phyloP scores from a whole-genome alignment of 2,329 filamentous ascomycete species.

The Phaeoacremonium minimum region DNA sequence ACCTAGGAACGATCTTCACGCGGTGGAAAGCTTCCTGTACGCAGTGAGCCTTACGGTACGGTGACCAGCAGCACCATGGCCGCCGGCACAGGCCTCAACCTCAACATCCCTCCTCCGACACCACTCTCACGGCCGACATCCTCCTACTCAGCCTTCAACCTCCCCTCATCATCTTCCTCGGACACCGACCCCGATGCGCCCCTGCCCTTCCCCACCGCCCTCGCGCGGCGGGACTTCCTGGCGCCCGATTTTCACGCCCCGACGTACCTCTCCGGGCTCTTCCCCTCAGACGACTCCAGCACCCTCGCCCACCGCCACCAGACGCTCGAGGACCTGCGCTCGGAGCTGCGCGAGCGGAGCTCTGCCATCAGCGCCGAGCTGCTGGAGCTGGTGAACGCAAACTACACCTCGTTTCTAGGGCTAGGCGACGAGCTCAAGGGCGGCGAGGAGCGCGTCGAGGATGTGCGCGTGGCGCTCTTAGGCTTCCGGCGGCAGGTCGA shows the following conservation, averaged over 20 bases:
- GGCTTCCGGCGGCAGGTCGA: slow-evolving; percentile 82
- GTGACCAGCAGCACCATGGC: neutral
- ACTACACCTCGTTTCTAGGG: slow-evolving; percentile 87
- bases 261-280: slow-evolving; percentile 61
- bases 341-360: slow-evolving; percentile 78
- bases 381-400: slow-evolving; percentile 89
- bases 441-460: slow-evolving; percentile 87
- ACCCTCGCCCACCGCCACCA: slow-evolving; percentile 84
- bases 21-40: no score
- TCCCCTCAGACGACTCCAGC: slow-evolving; percentile 11
- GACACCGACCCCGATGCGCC: slow-evolving; percentile 48
- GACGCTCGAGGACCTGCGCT: slow-evolving; percentile 87
- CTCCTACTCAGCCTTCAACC: slow-evolving; percentile 33
- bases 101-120: neutral
- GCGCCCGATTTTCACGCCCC: slow-evolving; percentile 72
- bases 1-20: no score
- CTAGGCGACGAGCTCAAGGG: slow-evolving; percentile 78
- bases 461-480: slow-evolving; percentile 80
- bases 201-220: slow-evolving; percentile 82
- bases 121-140: slow-evolving; percentile 17
- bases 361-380: slow-evolving; percentile 80
- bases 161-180: slow-evolving; percentile 33
- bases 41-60: no score
- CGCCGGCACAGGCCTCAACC: neutral
- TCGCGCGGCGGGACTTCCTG: slow-evolving; percentile 81